Evolutionary conservation across 768 basidiomycete genomes (phyloP), one percentile per base, ranked within the genome.

Genomic region (Trametes gibbosa): DNA sequence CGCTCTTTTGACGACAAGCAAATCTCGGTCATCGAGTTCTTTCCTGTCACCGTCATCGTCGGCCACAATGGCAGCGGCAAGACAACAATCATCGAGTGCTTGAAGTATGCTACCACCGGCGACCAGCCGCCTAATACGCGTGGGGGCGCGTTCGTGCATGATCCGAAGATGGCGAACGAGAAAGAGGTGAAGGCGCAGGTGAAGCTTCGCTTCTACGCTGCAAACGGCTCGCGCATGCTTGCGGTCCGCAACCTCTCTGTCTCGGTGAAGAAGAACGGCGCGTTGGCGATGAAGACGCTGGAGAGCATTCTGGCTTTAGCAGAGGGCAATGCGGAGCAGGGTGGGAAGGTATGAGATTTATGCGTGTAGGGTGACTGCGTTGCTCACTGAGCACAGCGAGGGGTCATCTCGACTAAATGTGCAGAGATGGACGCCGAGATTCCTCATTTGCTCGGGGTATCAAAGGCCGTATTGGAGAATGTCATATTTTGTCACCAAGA

Each of bases 401-500:
- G 83, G 24, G 86, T 85, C 8, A 94, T 99, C 54, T 99, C 97
- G 8, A 98, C 96, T 1, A 98, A 97, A 73, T 98, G 96, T 68
- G 93, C 95, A 4, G 95, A 97, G 73, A 89, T 99, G 82, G 96
- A 99, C 68, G 75, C 81, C 3, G 97, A 98, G 71, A 95, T 98
- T 49, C 97, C 97, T 19, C 84, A 90, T 41, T 75, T 98, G 16
- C 82, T 98, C 17, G 97, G 97, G 29, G 97, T 98, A 13, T 97
- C 94, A 13, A 97, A 95, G 72, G 89, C 95, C n/a, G 95, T 99
- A 35, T 85, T 98, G 23, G 96, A 98, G 67, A 98, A 98, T 69
- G 97, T 99, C 67, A 98, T 99, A 49, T 99, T 99, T 68, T 99
- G 97, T 73, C 97, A 99, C 72, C 97, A 99, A 74, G 97, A 99